Conservation (phyloP, 106 monocot species). For the Phalaenopsis equestris region DNA sequence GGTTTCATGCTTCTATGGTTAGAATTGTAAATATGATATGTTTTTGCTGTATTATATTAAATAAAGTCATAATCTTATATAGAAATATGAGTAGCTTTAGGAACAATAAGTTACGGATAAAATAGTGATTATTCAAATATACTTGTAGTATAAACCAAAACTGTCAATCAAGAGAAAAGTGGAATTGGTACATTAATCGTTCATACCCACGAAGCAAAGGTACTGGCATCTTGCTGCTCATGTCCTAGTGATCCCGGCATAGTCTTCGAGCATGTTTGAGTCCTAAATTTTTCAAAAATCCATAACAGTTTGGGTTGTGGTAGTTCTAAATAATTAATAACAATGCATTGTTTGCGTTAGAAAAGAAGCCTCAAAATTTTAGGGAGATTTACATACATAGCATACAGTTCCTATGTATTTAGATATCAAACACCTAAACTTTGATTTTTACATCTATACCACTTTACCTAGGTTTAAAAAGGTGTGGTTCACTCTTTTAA, state of each 20-base stretch:
- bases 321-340: background rate
- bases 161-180: background rate
- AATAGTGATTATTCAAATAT: background rate
- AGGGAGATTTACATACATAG: too few species aligned
- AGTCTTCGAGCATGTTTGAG: slow-evolving; percentile 55
- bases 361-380: background rate
- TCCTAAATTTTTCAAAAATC: slow-evolving; percentile 23
- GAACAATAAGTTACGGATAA: background rate
- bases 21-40: background rate
- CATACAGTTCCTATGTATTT: too few species aligned
- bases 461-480: too few species aligned
- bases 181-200: background rate
- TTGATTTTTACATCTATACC: too few species aligned
- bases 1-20: background rate
- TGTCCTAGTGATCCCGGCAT: slow-evolving; percentile 86
- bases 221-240: slow-evolving; percentile 84
- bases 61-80: background rate
- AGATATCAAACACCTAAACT: too few species aligned
- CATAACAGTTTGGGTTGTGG: background rate
- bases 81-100: background rate
- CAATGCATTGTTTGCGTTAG: background rate
- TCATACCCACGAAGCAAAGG: slow-evolving; percentile 76
- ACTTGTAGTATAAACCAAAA: background rate
- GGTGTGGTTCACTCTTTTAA: too few species aligned
- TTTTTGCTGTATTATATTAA: background rate